These are phyloP conservation scores for Amanita exitialis DNA, from an alignment of 768 basidiomycete genomes.

Conservation along the genomic window DNA sequence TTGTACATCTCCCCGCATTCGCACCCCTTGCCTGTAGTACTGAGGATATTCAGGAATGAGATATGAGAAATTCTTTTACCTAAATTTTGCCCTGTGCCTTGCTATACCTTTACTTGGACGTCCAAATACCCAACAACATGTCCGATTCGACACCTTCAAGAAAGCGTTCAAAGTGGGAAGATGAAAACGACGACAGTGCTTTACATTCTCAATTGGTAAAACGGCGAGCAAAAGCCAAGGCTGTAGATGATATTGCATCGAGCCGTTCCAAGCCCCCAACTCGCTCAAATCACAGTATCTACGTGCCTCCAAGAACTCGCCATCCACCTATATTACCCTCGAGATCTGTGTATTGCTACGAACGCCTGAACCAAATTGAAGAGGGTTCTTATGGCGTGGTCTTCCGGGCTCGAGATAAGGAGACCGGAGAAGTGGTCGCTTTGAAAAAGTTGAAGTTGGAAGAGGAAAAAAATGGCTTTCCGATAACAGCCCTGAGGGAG, in stretches of 20 bases:
- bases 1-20: no score
- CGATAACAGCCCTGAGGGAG: constrained; percentile 93
- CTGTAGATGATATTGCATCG: constrained; percentile 14
- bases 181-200: constrained; percentile 26
- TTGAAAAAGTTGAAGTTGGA: constrained; percentile 97
- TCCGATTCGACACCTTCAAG: constrained; percentile 43
- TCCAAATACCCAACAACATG: constrained; percentile 16
- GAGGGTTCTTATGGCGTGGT: constrained; percentile 98
- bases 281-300: constrained; percentile 41
- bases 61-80: no score
- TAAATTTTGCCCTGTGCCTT: no score
- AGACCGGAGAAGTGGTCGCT: constrained; percentile 93
- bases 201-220: constrained; percentile 26
- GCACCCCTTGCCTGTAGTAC: no score
- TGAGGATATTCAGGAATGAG: no score
- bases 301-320: constrained; percentile 63
- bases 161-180: constrained; percentile 76
- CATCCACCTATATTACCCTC: constrained; percentile 81
- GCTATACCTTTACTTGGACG: no score
- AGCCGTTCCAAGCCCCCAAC: constrained; percentile 4
- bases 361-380: constrained; percentile 94
- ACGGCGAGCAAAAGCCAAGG: constrained; percentile 42
- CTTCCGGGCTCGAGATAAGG: constrained; percentile 90
- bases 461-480: constrained; percentile 97
- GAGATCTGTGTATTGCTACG: constrained; percentile 90